A percentile compares a stretch with the other conserved stretches of the same genome.
Conservation (phyloP, 805 yeast species). For the Teunomyces tritomae region DNA sequence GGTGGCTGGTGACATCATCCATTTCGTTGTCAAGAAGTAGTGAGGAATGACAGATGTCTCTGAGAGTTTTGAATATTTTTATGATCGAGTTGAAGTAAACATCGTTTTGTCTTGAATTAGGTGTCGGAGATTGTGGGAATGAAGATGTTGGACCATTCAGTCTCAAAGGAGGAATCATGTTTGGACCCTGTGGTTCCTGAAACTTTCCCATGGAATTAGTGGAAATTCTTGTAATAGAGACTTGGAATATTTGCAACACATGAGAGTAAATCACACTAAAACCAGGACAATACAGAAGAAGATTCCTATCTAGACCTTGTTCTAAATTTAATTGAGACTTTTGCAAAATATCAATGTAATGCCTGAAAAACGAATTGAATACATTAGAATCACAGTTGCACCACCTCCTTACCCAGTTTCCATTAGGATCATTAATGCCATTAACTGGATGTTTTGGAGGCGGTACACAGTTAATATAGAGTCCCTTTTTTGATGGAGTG, state of each 20-base stretch:
- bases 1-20: conserved; percentile 19
- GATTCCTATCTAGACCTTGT: neutral
- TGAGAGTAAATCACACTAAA: conserved; percentile 45
- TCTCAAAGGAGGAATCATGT: neutral
- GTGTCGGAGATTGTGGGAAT: conserved; percentile 11
- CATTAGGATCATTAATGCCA: conserved; percentile 57
- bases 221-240: conserved; percentile 22
- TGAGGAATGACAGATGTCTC: conserved; percentile 30
- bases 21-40: conserved; percentile 14
- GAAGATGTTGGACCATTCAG: conserved; percentile 5
- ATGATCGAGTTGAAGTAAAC: conserved; percentile 38
- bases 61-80: conserved; percentile 37
- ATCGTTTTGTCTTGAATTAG: conserved; percentile 26
- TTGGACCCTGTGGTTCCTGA: conserved; percentile 6
- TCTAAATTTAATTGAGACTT: conserved; percentile 5
- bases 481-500: conserved; percentile 19
- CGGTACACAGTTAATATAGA: conserved; percentile 31
- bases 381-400: conserved; percentile 53
- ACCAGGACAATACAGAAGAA: conserved; percentile 41
- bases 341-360: conserved; percentile 41
- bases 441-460: conserved; percentile 42
- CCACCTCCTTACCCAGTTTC: conserved; percentile 65
- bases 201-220: conserved; percentile 1
- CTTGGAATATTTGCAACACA: conserved; percentile 40
- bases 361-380: conserved; percentile 60